A percentile compares a stretch with the other conserved stretches of the same genome.
phyloP scores from a whole-genome alignment of 768 basidiomycete genomes.

The Tricholoma bakamatsutake region DNA sequence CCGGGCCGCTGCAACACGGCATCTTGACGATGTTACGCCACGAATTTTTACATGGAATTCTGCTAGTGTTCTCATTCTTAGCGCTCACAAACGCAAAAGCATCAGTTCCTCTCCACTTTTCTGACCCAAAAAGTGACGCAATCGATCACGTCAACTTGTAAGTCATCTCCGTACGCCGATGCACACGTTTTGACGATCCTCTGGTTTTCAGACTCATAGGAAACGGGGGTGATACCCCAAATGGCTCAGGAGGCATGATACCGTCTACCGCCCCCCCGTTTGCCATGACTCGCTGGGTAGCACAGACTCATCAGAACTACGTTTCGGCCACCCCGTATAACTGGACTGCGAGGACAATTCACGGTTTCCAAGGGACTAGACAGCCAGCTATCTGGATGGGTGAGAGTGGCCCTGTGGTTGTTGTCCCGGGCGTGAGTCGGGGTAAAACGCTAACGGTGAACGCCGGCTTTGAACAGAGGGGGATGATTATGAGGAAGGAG shows the following conservation, averaged over 20 bases:
- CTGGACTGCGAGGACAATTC: slow-evolving; percentile 46
- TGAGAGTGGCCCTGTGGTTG: slow-evolving; percentile 58
- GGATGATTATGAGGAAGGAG: slow-evolving; percentile 44
- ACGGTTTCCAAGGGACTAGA: slow-evolving; percentile 76
- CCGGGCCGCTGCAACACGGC: too few species aligned
- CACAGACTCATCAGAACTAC: slow-evolving; percentile 72
- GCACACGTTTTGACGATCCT: not conserved
- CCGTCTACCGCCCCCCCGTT: slow-evolving; percentile 74
- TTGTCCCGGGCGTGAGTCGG: slow-evolving; percentile 48
- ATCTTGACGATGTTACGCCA: too few species aligned
- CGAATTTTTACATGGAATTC: not conserved
- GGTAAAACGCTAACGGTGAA: slow-evolving; percentile 30
- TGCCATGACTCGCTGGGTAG: slow-evolving; percentile 83
- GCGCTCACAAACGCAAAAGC: not conserved
- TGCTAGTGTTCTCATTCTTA: not conserved
- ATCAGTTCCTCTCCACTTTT: not conserved
- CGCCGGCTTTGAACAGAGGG: slow-evolving; percentile 52
- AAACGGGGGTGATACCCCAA: slow-evolving; percentile 65
- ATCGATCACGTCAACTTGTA: slow-evolving; percentile 28
- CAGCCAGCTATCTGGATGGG: slow-evolving; percentile 92
- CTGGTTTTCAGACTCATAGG: slow-evolving; percentile 45
- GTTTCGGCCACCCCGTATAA: slow-evolving; percentile 72
- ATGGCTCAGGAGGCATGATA: slow-evolving; percentile 74
- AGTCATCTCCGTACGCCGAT: not conserved
- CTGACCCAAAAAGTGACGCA: slow-evolving; percentile 16